Conservation (phyloP, 345 rosid genomes). For the Streptanthus diversifolius region DNA sequence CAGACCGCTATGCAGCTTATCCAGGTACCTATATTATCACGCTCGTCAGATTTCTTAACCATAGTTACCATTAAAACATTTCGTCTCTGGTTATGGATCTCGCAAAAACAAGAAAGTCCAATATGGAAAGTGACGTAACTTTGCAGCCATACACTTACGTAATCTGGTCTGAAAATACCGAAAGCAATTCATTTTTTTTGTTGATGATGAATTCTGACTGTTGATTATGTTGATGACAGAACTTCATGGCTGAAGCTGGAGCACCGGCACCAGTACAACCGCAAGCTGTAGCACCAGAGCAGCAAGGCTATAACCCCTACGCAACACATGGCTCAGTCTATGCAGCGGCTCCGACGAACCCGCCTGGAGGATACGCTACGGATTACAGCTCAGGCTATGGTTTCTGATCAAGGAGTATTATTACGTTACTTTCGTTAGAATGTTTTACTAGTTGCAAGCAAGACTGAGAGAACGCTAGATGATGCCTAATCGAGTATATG, state of each 20-base stretch:
- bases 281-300: slow-evolving; percentile 48
- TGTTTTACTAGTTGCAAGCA: slow-evolving; percentile 19
- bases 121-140: background rate
- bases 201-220: background rate
- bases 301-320: slow-evolving; percentile 88
- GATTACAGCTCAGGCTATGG: slow-evolving; percentile 74
- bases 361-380: slow-evolving; percentile 69
- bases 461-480: slow-evolving; percentile 27
- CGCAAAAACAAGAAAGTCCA: background rate
- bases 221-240: slow-evolving; percentile 49
- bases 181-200: background rate
- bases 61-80: background rate
- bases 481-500: slow-evolving; percentile 25
- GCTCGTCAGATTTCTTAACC: background rate
- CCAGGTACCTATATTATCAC: slow-evolving; percentile 47
- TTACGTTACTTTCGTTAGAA: background rate
- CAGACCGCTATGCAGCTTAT: slow-evolving; percentile 98
- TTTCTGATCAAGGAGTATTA: slow-evolving; percentile 38
- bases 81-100: background rate
- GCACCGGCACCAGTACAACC: slow-evolving; percentile 55
- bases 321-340: slow-evolving; percentile 76
- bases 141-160: background rate
- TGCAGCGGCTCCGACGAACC: slow-evolving; percentile 75
- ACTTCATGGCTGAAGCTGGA: slow-evolving; percentile 94
- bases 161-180: background rate